phyloP scores from a whole-genome alignment of 495 filamentous ascomycete genomes.

The Jackrogersella multiformis region DNA sequence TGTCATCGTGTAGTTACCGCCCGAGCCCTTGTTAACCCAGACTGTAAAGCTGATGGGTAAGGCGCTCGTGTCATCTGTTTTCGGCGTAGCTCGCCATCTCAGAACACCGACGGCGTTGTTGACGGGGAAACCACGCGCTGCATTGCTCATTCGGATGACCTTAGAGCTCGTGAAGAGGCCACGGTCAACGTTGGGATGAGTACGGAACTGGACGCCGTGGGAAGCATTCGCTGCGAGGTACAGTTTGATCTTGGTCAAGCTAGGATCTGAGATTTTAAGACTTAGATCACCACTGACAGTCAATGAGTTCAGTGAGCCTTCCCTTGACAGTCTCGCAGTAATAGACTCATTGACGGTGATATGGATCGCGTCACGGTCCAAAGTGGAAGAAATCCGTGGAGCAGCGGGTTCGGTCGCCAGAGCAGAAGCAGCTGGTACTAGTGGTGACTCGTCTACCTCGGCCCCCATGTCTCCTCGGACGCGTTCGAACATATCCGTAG shows the following conservation, averaged over 20 bases:
- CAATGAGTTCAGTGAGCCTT: constrained; percentile 83
- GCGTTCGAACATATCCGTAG: constrained; percentile 93
- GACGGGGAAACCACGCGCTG: constrained; percentile 84
- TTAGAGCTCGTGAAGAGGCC: constrained; percentile 79
- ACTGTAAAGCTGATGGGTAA: constrained; percentile 93
- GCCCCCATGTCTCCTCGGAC: constrained; percentile 89
- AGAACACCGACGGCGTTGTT: constrained; percentile 91
- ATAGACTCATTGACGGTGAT: constrained; percentile 88
- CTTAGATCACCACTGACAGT: constrained; percentile 90
- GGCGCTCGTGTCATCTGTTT: constrained; percentile 74
- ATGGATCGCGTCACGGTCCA: constrained; percentile 83
- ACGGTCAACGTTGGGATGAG: constrained; percentile 95
- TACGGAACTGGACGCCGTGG: constrained; percentile 85
- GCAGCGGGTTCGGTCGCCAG: constrained; percentile 64
- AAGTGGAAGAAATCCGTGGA: constrained; percentile 68
- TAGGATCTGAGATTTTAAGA: constrained; percentile 84
- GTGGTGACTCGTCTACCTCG: constrained; percentile 77
- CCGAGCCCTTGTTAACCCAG: constrained; percentile 88
- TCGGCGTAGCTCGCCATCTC: constrained; percentile 82
- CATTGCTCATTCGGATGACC: constrained; percentile 84
- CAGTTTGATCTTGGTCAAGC: constrained; percentile 88
- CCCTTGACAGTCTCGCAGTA: constrained; percentile 83
- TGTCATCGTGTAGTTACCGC: constrained; percentile 81
- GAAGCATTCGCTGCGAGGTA: constrained; percentile 76
- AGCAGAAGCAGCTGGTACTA: constrained; percentile 73